Conservation (phyloP, 805 yeast genomes). For the Naumovozyma castellii region DNA sequence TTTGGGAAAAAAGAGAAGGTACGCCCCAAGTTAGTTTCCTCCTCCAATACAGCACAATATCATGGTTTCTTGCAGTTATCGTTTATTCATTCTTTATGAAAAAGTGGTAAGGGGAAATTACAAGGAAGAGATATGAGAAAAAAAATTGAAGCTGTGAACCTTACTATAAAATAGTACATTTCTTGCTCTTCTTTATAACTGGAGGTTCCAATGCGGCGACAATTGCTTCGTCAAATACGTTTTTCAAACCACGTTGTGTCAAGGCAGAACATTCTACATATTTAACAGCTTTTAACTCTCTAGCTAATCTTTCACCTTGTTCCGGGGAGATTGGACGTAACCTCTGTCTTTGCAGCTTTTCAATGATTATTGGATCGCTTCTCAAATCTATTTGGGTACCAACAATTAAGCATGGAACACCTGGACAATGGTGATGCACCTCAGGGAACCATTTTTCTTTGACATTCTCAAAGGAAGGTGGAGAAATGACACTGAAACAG, state of each 20-base stretch:
- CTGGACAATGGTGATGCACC: slow-evolving; percentile 96
- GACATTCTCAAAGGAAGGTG: slow-evolving; percentile 94
- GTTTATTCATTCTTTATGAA: not conserved
- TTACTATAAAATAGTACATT: slow-evolving; percentile 66
- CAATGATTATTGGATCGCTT: slow-evolving; percentile 83
- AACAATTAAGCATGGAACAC: slow-evolving; percentile 92
- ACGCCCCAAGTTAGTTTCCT: no score
- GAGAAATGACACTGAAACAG: slow-evolving; percentile 93
- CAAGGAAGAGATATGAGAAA: not conserved
- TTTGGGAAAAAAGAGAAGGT: no score
- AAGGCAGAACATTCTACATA: slow-evolving; percentile 97
- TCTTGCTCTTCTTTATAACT: slow-evolving; percentile 65
- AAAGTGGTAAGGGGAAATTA: not conserved
- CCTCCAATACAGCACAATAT: no score
- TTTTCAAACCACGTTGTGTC: slow-evolving; percentile 92
- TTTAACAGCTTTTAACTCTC: slow-evolving; percentile 89
- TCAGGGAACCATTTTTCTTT: slow-evolving; percentile 99
- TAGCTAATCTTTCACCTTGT: slow-evolving; percentile 86
- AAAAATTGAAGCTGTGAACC: not conserved
- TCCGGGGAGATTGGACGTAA: slow-evolving; percentile 58
- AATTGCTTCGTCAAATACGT: slow-evolving; percentile 97
- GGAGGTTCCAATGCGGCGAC: slow-evolving; percentile 98
- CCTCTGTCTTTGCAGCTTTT: slow-evolving; percentile 83
- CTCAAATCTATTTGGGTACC: slow-evolving; percentile 96
- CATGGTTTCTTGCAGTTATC: no score